These are phyloP conservation scores for Pseudocercospora eumusae DNA, from an alignment of 2,329 filamentous ascomycete genomes.

Conservation along the genomic window DNA sequence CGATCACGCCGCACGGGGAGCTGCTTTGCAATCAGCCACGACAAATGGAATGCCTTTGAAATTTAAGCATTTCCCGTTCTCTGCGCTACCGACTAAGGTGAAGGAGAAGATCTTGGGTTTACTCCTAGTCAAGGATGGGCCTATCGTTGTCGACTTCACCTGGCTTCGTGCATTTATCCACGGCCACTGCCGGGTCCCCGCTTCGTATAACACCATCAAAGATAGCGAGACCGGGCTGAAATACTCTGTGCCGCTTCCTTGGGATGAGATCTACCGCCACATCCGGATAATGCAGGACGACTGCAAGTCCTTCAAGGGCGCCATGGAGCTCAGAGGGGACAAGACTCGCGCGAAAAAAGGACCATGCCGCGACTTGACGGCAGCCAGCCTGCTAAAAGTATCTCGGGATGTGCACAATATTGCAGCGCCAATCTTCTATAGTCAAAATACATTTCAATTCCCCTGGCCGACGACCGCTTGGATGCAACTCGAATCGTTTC, in stretches of 20 bases:
- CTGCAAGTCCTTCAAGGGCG: conserved; percentile 21
- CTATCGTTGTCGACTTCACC: conserved; percentile 27
- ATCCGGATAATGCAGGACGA: conserved; percentile 25
- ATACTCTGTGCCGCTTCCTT: conserved; percentile 19
- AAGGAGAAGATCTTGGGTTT: conserved; percentile 23
- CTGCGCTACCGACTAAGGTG: conserved; percentile 19
- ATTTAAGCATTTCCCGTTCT: conserved; percentile 20
- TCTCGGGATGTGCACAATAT: conserved; percentile 22
- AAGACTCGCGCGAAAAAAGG: conserved; percentile 22
- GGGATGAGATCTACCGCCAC: conserved; percentile 15
- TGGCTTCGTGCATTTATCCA: conserved; percentile 28
- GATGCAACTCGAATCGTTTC: conserved; percentile 29
- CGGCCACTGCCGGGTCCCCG: conserved; percentile 25
- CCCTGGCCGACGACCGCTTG: conserved; percentile 24
- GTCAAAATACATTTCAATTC: conserved; percentile 27
- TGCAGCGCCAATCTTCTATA: conserved; percentile 24
- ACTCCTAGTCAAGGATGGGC: conserved; percentile 18
- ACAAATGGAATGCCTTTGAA: not conserved
- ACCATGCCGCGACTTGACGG: conserved; percentile 23
- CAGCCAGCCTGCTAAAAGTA: conserved; percentile 15
- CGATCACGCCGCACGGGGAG: not conserved
- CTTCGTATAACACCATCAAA: conserved; percentile 11
- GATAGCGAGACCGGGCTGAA: not conserved
- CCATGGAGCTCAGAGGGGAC: conserved; percentile 24
- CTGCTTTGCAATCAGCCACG: not conserved